Conservation (phyloP, 768 basidiomycete species). For the Phallus indusiatus region DNA sequence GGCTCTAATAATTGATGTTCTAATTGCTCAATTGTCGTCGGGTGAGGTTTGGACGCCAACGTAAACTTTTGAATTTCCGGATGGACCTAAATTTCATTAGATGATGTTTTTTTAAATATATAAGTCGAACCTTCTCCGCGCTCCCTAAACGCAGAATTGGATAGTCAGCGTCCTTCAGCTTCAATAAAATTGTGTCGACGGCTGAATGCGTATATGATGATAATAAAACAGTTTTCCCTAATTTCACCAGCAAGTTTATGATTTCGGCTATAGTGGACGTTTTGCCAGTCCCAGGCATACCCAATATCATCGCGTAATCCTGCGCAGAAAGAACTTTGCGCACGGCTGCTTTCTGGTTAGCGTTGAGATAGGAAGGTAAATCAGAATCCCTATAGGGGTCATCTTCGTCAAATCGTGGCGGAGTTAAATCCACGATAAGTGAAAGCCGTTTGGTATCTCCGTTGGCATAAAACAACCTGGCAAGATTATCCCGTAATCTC, state of each 20-base stretch:
- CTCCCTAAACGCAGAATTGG: conserved; percentile 82
- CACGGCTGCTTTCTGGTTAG: conserved; percentile 64
- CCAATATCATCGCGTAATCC: conserved; percentile 88
- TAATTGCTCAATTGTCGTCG: conserved; percentile 70
- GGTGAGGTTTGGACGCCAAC: conserved; percentile 41
- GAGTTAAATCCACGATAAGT: conserved; percentile 73
- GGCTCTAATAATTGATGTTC: conserved; percentile 79
- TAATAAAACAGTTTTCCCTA: conserved; percentile 81
- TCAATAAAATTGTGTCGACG: conserved; percentile 92
- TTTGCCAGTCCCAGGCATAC: conserved; percentile 99
- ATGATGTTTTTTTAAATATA: not conserved
- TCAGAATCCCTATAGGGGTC: conserved; percentile 12
- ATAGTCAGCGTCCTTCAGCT: conserved; percentile 59
- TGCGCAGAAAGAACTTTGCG: conserved; percentile 63
- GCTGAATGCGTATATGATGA: conserved; percentile 97
- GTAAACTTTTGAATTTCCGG: conserved; percentile 69
- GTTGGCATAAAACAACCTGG: conserved; percentile 75
- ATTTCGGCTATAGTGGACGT: conserved; percentile 90
- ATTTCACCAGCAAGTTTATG: conserved; percentile 65
- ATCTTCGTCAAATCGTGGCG: conserved; percentile 50
- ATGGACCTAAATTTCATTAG: conserved; percentile 51
- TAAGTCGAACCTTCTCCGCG: conserved; percentile 65
- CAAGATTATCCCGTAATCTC: conserved; percentile 83
- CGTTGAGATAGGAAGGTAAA: conserved; percentile 45
- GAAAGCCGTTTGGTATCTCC: conserved; percentile 59